Evolutionary conservation across 2,329 filamentous ascomycete species (phyloP), one percentile per base, ranked within the genome.

Genomic region (Fusarium verrucosum): DNA sequence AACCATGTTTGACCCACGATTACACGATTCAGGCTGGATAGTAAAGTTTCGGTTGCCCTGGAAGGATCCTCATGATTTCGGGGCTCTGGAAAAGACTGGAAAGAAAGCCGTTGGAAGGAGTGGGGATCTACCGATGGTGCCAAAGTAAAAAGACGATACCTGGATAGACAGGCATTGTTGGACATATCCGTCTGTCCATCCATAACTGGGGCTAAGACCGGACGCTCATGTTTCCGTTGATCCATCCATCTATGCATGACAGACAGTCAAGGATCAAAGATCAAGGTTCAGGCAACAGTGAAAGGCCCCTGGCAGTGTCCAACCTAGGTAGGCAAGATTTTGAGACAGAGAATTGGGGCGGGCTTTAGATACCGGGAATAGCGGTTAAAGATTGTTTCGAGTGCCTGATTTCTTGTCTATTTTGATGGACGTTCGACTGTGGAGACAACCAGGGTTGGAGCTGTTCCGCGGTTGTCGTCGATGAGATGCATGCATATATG

Each of bases 11-110:
- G 56, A 61, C 49, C 50, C 58, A 61, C 57, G 57, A 37, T 36
- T 23, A 22, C 23, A 54, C 41, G 57, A 49, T 30, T 46, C 47
- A 61, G 57, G 25, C 46, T 32, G 20, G 19, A 33, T 58, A 45
- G 30, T 46, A 32, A n/a, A 37, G 50, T 43, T 50, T 42, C 20
- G 41, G 50, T 37, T 35, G 36, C 32, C 59, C 43, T 42, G 58
- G 28, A 50, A 38, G 55, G 61, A 56, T 62, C 57, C 50, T 54
- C 50, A 54, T 47, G 52, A 50, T 47, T 50, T 65, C 62, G 62
- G 62, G 25, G 56, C 30, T 65, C 62, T 66, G 40, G 59, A 66
- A 66, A 43, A 51, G 63, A 66, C 52, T 66, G 63, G 62, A 66
- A 66, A 62, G 44, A 64, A 64, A 42, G n/a, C 63, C 63, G 63